Evolutionary conservation across 805 yeast genomes (phyloP).

Genomic region (Komagataella pastoris): DNA sequence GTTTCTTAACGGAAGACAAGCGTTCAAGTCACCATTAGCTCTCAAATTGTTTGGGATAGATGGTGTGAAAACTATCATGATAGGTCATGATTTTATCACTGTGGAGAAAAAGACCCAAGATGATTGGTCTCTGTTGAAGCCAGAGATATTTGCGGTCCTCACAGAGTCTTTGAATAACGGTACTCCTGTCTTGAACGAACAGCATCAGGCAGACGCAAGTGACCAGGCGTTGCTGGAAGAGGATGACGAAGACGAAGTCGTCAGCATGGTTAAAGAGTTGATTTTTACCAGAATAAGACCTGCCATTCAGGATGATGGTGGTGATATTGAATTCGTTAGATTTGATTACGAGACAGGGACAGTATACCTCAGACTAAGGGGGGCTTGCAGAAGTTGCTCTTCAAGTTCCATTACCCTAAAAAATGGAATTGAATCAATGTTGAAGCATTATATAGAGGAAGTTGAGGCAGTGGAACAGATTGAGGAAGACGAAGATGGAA

Average conservation of each 20-base stretch:
- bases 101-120: conserved; percentile 45
- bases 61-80: conserved; percentile 65
- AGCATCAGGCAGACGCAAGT: conserved; percentile 16
- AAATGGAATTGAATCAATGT: conserved; percentile 95
- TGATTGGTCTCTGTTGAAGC: conserved; percentile 52
- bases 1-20: conserved; percentile 64
- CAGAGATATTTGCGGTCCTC: conserved; percentile 47
- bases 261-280: conserved; percentile 81
- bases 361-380: conserved; percentile 79
- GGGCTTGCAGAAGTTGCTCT: conserved; percentile 93
- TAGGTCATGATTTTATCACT: conserved; percentile 77
- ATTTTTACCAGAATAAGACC: conserved; percentile 94
- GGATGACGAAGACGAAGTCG: conserved; percentile 64
- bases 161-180: conserved; percentile 45
- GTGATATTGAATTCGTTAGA: conserved; percentile 83
- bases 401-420: conserved; percentile 84
- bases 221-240: conserved; percentile 19
- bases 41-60: conserved; percentile 61
- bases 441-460: conserved; percentile 93
- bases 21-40: conserved; percentile 64
- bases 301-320: conserved; percentile 97
- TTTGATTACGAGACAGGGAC: conserved; percentile 79
- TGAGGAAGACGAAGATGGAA: conserved; percentile 60
- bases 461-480: conserved; percentile 81
- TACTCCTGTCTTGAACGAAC: conserved; percentile 33